phyloP scores from a whole-genome alignment of 495 filamentous ascomycete genomes.

The Lophiotrema nucula region DNA sequence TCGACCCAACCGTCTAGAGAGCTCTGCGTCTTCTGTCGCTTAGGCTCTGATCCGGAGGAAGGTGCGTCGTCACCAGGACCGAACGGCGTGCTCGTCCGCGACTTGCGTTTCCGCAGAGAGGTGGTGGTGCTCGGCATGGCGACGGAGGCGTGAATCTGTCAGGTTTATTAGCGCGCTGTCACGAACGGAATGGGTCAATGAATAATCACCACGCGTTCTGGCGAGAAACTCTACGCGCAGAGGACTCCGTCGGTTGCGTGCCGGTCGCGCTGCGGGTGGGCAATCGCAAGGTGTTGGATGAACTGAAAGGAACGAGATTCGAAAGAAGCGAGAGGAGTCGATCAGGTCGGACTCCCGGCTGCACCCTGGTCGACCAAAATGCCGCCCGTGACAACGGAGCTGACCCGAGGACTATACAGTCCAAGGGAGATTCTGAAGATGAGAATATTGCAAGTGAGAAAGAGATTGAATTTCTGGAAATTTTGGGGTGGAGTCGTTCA shows the following conservation, averaged over 20 bases:
- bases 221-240: slow-evolving; percentile 1
- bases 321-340: too few species aligned
- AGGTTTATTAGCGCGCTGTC: slow-evolving; percentile 20
- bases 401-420: too few species aligned
- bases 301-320: slow-evolving; percentile 5
- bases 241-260: slow-evolving; percentile 7
- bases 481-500: too few species aligned
- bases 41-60: slow-evolving; percentile 32
- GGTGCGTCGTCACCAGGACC: slow-evolving; percentile 43
- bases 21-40: slow-evolving; percentile 36
- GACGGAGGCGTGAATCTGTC: too few species aligned
- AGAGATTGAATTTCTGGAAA: too few species aligned
- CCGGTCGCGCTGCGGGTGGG: slow-evolving; percentile 7
- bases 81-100: slow-evolving; percentile 56
- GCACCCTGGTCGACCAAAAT: too few species aligned
- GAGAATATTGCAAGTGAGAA: too few species aligned
- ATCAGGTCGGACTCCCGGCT: too few species aligned
- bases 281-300: not conserved
- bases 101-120: slow-evolving; percentile 31
- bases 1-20: slow-evolving; percentile 66
- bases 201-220: slow-evolving; percentile 30
- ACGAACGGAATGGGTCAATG: not conserved
- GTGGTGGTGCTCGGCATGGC: slow-evolving; percentile 28
- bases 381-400: too few species aligned
- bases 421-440: too few species aligned